These are phyloP conservation scores for Rhinocladiella mackenziei DNA, from an alignment of 2,329 filamentous ascomycete species.

Conservation along the genomic window DNA sequence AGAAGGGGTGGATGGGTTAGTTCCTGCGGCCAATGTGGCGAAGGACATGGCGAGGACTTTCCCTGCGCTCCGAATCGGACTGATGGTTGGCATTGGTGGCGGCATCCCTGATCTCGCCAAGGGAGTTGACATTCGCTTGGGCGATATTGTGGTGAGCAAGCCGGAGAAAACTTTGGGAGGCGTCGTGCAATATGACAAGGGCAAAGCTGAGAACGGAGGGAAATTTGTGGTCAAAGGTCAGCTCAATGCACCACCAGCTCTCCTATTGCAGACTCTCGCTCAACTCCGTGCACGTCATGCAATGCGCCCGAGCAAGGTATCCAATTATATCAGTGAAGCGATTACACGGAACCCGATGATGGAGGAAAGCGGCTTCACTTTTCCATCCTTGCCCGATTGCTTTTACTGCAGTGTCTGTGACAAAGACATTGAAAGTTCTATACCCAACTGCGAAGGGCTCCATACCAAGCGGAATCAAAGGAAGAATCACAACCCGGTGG, in stretches of 20 bases:
- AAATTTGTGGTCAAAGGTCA: not conserved
- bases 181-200: not conserved
- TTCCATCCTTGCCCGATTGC: not conserved
- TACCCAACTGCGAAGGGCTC: not conserved
- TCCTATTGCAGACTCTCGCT: not conserved
- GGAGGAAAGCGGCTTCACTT: not conserved
- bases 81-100: constrained; percentile 1
- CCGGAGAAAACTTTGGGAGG: not conserved
- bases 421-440: not conserved
- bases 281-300: not conserved
- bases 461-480: not conserved
- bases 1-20: not conserved
- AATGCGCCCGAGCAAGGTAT: not conserved
- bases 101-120: not conserved
- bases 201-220: not conserved
- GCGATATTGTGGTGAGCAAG: not conserved
- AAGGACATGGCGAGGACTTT: constrained; percentile 2
- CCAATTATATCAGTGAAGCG: not conserved
- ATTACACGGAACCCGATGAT: not conserved
- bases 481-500: not conserved
- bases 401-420: not conserved
- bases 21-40: not conserved
- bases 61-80: not conserved
- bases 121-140: not conserved
- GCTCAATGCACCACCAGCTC: not conserved